phyloP scores from a whole-genome alignment of 768 basidiomycete genomes.

The Favolaschia claudopus region DNA sequence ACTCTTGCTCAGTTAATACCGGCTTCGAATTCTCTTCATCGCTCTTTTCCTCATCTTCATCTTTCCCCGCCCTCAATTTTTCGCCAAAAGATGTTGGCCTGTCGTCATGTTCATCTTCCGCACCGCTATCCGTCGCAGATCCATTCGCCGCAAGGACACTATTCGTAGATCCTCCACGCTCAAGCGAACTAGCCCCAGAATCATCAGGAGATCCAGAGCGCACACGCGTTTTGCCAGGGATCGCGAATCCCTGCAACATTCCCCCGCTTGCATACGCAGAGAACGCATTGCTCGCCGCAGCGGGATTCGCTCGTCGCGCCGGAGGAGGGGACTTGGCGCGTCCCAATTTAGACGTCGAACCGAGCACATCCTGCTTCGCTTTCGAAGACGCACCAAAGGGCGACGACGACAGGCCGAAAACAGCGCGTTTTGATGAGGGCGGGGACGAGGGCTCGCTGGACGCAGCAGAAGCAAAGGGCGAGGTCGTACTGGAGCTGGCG shows the following conservation, averaged over 20 bases:
- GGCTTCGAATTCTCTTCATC: slow-evolving; percentile 58
- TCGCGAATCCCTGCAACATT: slow-evolving; percentile 57
- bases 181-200: slow-evolving; percentile 53
- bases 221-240: slow-evolving; percentile 62
- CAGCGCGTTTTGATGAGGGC: slow-evolving; percentile 26
- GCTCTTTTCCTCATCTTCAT: slow-evolving; percentile 60
- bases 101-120: slow-evolving; percentile 57
- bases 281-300: slow-evolving; percentile 58
- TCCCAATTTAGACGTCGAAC: slow-evolving; percentile 48
- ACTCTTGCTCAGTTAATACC: slow-evolving; percentile 73
- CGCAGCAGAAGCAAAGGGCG: slow-evolving; percentile 16
- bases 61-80: slow-evolving; percentile 67
- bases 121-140: slow-evolving; percentile 45
- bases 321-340: slow-evolving; percentile 71
- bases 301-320: slow-evolving; percentile 50
- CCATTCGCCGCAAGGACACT: slow-evolving; percentile 38
- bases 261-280: slow-evolving; percentile 63
- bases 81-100: slow-evolving; percentile 63
- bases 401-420: slow-evolving; percentile 23
- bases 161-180: slow-evolving; percentile 41
- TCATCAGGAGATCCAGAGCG: slow-evolving; percentile 59
- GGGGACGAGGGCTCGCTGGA: slow-evolving; percentile 24
- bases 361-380: slow-evolving; percentile 63
- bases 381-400: slow-evolving; percentile 34
- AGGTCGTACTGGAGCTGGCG: slow-evolving; percentile 26